Percentiles rank a stretch among this genome's conserved stretches.
Evolutionary conservation across 768 basidiomycete genomes (phyloP).

Genomic region (Boletus barrowsii): DNA sequence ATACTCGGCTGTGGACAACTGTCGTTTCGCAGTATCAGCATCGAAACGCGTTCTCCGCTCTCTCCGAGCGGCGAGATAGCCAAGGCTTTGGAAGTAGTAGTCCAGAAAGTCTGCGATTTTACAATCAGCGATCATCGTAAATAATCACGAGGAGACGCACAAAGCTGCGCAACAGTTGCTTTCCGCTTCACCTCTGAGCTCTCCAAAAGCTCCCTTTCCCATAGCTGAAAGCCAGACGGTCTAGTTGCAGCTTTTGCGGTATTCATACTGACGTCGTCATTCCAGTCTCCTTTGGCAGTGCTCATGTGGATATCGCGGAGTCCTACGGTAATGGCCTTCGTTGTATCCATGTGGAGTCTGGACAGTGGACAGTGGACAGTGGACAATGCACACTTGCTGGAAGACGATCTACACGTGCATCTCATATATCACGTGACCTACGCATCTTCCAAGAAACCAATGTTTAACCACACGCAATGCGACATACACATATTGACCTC

Average conservation of each 20-base stretch:
- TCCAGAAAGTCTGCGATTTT: conserved; percentile 79
- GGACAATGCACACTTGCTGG: background rate
- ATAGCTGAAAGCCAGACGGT: conserved; percentile 54
- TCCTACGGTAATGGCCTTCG: conserved; percentile 53
- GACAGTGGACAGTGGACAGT: too few relatives aligned
- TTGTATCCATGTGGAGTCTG: conserved; percentile 62
- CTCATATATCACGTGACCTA: conserved; percentile 21
- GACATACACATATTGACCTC: conserved; percentile 57
- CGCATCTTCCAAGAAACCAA: conserved; percentile 4
- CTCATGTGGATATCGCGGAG: conserved; percentile 58
- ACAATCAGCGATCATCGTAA: conserved; percentile 10
- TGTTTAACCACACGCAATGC: conserved; percentile 14
- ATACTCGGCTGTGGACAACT: conserved; percentile 52
- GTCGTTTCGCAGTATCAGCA: conserved; percentile 70
- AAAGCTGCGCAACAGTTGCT: conserved; percentile 95
- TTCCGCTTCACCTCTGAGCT: conserved; percentile 90
- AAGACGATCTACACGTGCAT: conserved; percentile 6
- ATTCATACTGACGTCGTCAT: conserved; percentile 66
- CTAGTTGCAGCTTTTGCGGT: conserved; percentile 40
- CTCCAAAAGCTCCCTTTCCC: conserved; percentile 85
- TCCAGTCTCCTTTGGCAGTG: conserved; percentile 53
- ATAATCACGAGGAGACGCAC: conserved; percentile 44
- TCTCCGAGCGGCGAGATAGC: conserved; percentile 84
- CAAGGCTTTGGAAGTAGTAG: conserved; percentile 95
- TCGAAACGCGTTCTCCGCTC: conserved; percentile 83